phyloP scores from a whole-genome alignment of 2,329 filamentous ascomycete genomes.

The Zasmidium citrigriseum region DNA sequence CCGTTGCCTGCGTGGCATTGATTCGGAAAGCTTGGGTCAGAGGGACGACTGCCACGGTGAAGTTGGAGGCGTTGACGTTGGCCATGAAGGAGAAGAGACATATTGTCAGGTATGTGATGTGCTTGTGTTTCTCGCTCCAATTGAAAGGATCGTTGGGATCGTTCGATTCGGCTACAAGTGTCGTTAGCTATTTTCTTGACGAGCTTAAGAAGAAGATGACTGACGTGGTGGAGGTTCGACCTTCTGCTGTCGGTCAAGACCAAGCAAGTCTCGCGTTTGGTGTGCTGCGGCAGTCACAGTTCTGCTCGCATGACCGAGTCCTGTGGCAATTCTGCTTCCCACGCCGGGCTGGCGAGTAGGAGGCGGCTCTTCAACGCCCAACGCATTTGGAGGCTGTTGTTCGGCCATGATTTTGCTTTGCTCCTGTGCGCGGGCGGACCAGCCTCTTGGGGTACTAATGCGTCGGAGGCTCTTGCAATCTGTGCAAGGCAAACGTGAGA shows the following conservation, averaged over 20 bases:
- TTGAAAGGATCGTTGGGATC: conserved; percentile 28
- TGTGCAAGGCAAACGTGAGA: background rate
- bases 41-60: conserved; percentile 39
- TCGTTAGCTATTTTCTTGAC: background rate
- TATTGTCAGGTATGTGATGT: conserved; percentile 37
- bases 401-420: background rate
- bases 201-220: background rate
- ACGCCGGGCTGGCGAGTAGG: background rate
- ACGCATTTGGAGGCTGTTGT: background rate
- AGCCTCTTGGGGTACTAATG: background rate
- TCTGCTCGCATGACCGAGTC: background rate
- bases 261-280: background rate
- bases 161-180: background rate
- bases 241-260: background rate
- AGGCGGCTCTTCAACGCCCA: background rate
- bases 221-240: background rate
- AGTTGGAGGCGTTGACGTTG: conserved; percentile 42
- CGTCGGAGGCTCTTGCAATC: background rate
- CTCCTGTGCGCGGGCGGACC: background rate
- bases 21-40: conserved; percentile 35
- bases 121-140: conserved; percentile 19
- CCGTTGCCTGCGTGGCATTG: conserved; percentile 25
- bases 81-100: conserved; percentile 44
- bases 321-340: background rate
- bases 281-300: background rate